Evolutionary conservation across 345 rosid species (phyloP).

Genomic region (Euphorbia pulcherrima): DNA sequence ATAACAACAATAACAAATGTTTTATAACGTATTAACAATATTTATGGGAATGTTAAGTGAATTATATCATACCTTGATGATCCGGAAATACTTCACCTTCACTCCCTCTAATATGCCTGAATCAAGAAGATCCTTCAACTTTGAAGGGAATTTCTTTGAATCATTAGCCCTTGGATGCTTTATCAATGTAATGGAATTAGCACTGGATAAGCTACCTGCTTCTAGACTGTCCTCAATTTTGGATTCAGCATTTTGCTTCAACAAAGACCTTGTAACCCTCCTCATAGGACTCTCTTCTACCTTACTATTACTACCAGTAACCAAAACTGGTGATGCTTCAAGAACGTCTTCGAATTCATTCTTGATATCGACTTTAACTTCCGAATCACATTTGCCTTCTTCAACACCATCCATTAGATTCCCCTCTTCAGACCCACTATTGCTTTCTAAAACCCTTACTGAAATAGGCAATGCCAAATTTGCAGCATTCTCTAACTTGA

Average conservation of each 20-base stretch:
- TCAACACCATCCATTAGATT: not conserved
- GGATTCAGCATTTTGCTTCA: conserved; percentile 22
- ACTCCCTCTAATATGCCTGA: conserved; percentile 74
- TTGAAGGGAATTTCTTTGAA: conserved; percentile 44
- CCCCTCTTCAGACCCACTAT: not conserved
- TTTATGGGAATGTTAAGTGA: not conserved
- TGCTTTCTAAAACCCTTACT: not conserved
- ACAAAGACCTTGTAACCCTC: conserved; percentile 34
- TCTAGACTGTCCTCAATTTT: not conserved
- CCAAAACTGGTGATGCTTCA: not conserved
- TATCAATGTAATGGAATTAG: not conserved
- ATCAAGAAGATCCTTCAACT: conserved; percentile 64
- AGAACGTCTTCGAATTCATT: conserved; percentile 4
- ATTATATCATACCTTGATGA: conserved; percentile 62
- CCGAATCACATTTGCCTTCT: conserved; percentile 2
- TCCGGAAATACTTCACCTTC: conserved; percentile 59
- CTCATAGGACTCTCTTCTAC: conserved; percentile 13
- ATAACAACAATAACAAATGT: not conserved
- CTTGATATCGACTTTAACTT: conserved; percentile 2
- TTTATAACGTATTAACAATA: not conserved
- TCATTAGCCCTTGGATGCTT: conserved; percentile 24
- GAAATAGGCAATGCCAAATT: conserved; percentile 14
- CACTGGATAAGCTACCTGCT: not conserved
- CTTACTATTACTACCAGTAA: not conserved
- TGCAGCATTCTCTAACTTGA: not conserved